Base-by-base conservation (phyloP, 1,284 basidiomycete species). In the Sphagnurus paluster region DNA sequence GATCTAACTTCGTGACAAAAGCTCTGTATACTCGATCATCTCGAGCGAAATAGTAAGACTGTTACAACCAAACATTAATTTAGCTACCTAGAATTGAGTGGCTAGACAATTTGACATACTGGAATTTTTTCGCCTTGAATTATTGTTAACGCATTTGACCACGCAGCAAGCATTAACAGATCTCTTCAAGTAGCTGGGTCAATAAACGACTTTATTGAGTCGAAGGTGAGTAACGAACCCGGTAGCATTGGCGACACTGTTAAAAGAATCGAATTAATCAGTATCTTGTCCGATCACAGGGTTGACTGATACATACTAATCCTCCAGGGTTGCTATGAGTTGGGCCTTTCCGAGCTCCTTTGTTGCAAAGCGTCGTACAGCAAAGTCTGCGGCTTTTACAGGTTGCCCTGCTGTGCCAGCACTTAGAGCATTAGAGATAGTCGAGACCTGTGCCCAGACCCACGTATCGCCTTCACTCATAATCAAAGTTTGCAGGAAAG, bases 401-500 rank as follows among this genome's bases (percentile, higher is more conserved):
- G 89, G 89, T 58, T 80, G 75, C 4, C 83, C 85, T 45, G 71
- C 72, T 10, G 75, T 75, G 2, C 84, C 84, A 4, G 77, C 70
- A 34, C 77, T 76, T 43, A 91, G 62, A 5, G 86, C 84, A 39
- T 79, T 70, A 0, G 77, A 73, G 39, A 88, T 70, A 48, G 76
- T 76, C 4, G 74, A 71, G 9, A 79, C 76, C 55, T 87, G 80
- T 0, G 75, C 69, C 41, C 67, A 67, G 30, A 92, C 77, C 90
- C 90, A 92, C 56, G 79, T 79, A 54, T 90, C 88, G 14, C 89
- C 89, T 68, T 92, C 88, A 51, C 86, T 89, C 89, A 92, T 92
- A 47, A 92, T 78, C 28, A 91, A 69, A 5, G 86, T 88, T 65
- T 92, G 89, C 57, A 92, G 66, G 62, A 90, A 92, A 1, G 87